These are phyloP conservation scores for Chlamydomonas applanata DNA, from an alignment of 139 green algal species.

Conservation along the genomic window DNA sequence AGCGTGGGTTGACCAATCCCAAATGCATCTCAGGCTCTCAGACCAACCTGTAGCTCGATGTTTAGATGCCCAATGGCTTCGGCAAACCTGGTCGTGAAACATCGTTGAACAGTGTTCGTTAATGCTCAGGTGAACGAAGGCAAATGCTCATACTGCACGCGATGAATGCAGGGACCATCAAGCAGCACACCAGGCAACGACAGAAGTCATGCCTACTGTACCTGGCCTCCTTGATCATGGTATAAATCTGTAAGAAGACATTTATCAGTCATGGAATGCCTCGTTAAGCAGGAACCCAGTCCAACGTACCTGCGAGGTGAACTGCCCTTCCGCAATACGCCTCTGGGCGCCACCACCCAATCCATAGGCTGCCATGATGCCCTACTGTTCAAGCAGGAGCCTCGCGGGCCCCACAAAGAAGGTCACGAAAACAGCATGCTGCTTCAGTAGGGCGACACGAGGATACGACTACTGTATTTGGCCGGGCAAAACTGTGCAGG, in stretches of 20 bases:
- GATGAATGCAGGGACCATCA: neutral
- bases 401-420: too few species aligned
- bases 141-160: neutral
- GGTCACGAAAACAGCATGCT: too few species aligned
- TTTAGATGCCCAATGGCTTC: constrained; percentile 14
- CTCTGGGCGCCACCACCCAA: constrained; percentile 12
- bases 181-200: neutral
- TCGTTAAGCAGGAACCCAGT: too few species aligned
- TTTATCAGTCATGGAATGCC: too few species aligned
- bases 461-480: too few species aligned
- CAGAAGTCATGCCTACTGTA: constrained; percentile 35
- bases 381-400: too few species aligned
- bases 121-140: constrained; percentile 10
- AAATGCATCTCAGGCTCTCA: neutral
- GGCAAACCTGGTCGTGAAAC: neutral
- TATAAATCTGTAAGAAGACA: constrained; percentile 49
- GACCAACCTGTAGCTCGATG: constrained; percentile 15
- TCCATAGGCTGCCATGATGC: too few species aligned
- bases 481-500: too few species aligned
- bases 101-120: neutral
- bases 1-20: neutral
- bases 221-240: constrained; percentile 62
- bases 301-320: constrained; percentile 44
- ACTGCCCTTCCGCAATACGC: constrained; percentile 53
- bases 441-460: too few species aligned